Evolutionary conservation across 1,284 basidiomycete species (phyloP), one percentile per base, ranked within the genome.

Genomic region (Apiotrichum gracile): DNA sequence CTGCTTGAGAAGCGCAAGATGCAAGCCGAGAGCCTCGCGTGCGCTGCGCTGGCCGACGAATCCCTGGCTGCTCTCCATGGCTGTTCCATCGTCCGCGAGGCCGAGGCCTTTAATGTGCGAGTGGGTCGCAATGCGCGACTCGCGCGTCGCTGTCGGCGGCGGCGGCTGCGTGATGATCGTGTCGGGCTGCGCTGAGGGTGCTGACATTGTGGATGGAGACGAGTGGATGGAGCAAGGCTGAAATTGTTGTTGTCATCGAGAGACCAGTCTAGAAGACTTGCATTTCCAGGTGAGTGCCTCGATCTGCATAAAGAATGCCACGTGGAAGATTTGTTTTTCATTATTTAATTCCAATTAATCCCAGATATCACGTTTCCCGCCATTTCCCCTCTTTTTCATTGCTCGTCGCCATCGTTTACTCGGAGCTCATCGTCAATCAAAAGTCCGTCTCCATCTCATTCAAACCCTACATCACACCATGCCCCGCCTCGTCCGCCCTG

Each of bases 1-100:
- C 54, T 69, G 54, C 52, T 65, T 63, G 51, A 74, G 61, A 42
- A 76, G 54, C n/a, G 55, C 62, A 40, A 73, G 58, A 61, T 74
- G 73, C 37, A 75, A 54, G 10, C 73, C 73, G 21, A 74, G 55
- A 12, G 73, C 92, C 82, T 98, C 94, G 62, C 96, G 82, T 19
- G 94, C 94, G 63, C 83, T 84, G 22, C 78, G 81, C 70, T 98
- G 93, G 0, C 94, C 93, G 47, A 97, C 82, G 71, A 97, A 97
- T 0, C 96, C 94, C 54, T 88, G 86, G 10, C 82, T 79, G 60
- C 87, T 85, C 14, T 79, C 73, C 35, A 80, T 78, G 0, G 91
- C 93, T 50, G 81, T 80, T 2, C 94, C 94, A 61, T 97, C 91
- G 49, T 87, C 77, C 35, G 83, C 86, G 48, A 98, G 79, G 7